Evolutionary conservation across 257 asterid genomes (phyloP).

Genomic region (Rhazya stricta): DNA sequence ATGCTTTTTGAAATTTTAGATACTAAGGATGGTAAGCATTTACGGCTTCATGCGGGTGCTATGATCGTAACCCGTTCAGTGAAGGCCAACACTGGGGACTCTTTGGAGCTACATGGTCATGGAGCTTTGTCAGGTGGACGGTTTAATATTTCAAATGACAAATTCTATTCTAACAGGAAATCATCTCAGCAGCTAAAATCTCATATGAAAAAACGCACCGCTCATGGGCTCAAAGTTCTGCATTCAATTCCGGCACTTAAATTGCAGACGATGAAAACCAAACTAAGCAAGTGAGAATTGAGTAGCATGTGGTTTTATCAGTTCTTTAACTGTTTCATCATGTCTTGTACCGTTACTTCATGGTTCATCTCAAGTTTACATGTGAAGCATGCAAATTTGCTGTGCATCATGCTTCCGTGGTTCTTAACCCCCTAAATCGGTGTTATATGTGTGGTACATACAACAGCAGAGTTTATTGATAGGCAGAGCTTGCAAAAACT

Average conservation of each 20-base stretch:
- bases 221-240: slow-evolving; percentile 86
- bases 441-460: neutral
- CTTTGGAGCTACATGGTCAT: slow-evolving; percentile 58
- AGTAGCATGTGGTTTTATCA: neutral
- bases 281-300: slow-evolving; percentile 82
- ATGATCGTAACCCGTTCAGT: slow-evolving; percentile 69
- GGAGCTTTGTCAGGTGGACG: slow-evolving; percentile 60
- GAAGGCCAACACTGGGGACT: slow-evolving; percentile 51
- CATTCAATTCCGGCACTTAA: slow-evolving; percentile 96
- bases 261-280: slow-evolving; percentile 92
- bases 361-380: neutral
- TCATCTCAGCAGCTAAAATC: slow-evolving; percentile 92
- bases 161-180: slow-evolving; percentile 83
- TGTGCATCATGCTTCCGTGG: neutral
- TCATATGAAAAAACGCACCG: slow-evolving; percentile 84
- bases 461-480: neutral
- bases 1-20: slow-evolving; percentile 93
- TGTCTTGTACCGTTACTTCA: neutral
- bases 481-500: neutral
- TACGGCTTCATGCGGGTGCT: slow-evolving; percentile 89
- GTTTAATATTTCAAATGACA: slow-evolving; percentile 91
- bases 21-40: slow-evolving; percentile 50
- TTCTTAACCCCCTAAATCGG: neutral
- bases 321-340: neutral
- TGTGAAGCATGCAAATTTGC: neutral